Evolutionary conservation across 1,284 basidiomycete genomes (phyloP).

Genomic region (Leccinum griseonigrum): DNA sequence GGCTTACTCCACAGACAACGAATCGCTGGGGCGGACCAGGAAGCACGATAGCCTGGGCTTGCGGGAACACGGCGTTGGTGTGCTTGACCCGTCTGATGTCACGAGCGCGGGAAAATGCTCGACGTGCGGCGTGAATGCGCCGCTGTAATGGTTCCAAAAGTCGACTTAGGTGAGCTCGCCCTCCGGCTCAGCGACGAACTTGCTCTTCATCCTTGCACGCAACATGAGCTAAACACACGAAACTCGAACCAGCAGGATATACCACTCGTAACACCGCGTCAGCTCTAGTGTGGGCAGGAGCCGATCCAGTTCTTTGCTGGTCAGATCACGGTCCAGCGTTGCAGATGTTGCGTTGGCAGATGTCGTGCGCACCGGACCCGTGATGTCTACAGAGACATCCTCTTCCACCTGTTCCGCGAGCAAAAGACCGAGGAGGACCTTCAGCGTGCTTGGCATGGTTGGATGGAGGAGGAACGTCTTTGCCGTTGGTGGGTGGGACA

Average conservation of each 20-base stretch:
- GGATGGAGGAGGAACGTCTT: constrained; percentile 69
- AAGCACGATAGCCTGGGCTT: constrained; percentile 81
- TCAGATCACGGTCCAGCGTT: constrained; percentile 57
- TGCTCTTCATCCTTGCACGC: constrained; percentile 71
- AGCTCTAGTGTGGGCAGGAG: constrained; percentile 64
- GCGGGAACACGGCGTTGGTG: constrained; percentile 75
- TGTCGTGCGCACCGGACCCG: constrained; percentile 53
- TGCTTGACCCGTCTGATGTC: constrained; percentile 85
- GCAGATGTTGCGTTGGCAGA: constrained; percentile 44
- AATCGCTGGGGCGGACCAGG: constrained; percentile 68
- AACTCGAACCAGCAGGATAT: constrained; percentile 20
- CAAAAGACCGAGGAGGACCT: constrained; percentile 63
- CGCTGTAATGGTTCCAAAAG: constrained; percentile 87
- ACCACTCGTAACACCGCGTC: constrained; percentile 80
- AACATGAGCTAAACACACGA: constrained; percentile 7
- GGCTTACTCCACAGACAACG: constrained; percentile 75
- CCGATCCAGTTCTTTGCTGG: constrained; percentile 60
- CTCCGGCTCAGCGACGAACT: constrained; percentile 68
- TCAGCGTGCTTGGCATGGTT: constrained; percentile 64
- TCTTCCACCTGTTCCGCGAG: constrained; percentile 71
- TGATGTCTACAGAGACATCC: constrained; percentile 57
- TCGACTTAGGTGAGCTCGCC: constrained; percentile 86
- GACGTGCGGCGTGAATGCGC: constrained; percentile 56
- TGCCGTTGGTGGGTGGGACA: constrained; percentile 44
- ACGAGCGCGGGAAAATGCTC: constrained; percentile 61